Evolutionary conservation across 805 yeast species (phyloP).

Genomic region (Hanseniaspora taiwanica): DNA sequence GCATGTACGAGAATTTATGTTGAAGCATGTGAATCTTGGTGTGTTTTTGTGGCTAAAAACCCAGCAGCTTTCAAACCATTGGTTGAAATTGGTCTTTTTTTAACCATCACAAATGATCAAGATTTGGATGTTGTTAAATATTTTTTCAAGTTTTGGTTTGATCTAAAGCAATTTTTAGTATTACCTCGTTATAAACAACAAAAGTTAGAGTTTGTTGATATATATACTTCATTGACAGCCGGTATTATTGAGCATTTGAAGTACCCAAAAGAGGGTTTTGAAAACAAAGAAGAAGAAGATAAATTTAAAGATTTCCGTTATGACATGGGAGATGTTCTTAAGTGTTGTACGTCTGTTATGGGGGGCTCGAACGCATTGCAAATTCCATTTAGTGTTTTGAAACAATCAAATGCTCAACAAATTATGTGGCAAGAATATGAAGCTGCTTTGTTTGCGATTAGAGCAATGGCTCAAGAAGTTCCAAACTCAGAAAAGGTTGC

Average conservation of each 20-base stretch:
- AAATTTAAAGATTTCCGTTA: slow-evolving; percentile 88
- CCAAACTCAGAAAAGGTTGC: slow-evolving; percentile 48
- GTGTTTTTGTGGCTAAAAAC: slow-evolving; percentile 60
- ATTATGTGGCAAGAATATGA: slow-evolving; percentile 72
- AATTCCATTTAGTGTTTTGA: slow-evolving; percentile 37
- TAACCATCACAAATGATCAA: slow-evolving; percentile 30
- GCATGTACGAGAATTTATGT: slow-evolving; percentile 66
- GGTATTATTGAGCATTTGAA: slow-evolving; percentile 44
- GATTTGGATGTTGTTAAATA: slow-evolving; percentile 84
- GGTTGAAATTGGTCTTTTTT: slow-evolving; percentile 57
- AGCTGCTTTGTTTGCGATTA: slow-evolving; percentile 76
- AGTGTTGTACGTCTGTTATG: slow-evolving; percentile 85
- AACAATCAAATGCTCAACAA: slow-evolving; percentile 9
- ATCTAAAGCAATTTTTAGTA: slow-evolving; percentile 48
- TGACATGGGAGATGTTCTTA: slow-evolving; percentile 95
- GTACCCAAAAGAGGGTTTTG: slow-evolving; percentile 56
- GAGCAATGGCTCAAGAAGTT: slow-evolving; percentile 92
- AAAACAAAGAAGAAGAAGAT: slow-evolving; percentile 74
- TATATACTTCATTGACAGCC: slow-evolving; percentile 16
- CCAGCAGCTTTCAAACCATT: slow-evolving; percentile 61
- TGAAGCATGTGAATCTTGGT: slow-evolving; percentile 95
- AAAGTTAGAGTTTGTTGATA: slow-evolving; percentile 13
- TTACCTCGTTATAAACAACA: slow-evolving; percentile 21
- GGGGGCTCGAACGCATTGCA: slow-evolving; percentile 60
- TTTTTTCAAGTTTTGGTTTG: slow-evolving; percentile 88